Evolutionary conservation across 2,329 filamentous ascomycete genomes (phyloP).

Genomic region (Alternaria sp.): DNA sequence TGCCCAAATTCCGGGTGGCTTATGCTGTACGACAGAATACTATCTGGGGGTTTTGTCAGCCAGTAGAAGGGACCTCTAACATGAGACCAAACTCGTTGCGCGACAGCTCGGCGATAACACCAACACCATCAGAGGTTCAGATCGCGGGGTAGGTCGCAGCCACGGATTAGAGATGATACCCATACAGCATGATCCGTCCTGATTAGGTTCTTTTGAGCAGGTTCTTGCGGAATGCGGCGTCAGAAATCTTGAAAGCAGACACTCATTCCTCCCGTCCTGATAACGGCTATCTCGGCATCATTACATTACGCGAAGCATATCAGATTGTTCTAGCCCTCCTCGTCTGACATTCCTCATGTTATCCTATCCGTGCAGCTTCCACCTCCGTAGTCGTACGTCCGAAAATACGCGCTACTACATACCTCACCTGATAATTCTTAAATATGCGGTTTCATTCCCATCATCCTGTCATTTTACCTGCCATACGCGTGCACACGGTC

Average conservation of each 20-base stretch:
- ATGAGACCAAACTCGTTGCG: conserved; percentile 20
- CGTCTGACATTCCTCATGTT: conserved; percentile 6
- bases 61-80: conserved; percentile 22
- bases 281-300: conserved; percentile 18
- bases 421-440: background rate
- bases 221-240: background rate
- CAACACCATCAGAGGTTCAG: conserved; percentile 1
- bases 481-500: background rate
- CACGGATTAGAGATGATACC: conserved; percentile 1
- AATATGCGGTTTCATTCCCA: background rate
- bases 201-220: background rate
- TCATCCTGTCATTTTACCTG: conserved; percentile 1
- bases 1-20: background rate
- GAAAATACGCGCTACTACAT: conserved; percentile 6
- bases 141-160: conserved; percentile 15
- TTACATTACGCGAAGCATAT: conserved; percentile 7
- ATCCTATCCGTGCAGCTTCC: conserved; percentile 2
- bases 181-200: background rate
- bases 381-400: background rate
- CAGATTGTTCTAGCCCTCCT: conserved; percentile 6
- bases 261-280: background rate
- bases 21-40: conserved; percentile 9
- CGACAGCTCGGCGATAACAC: conserved; percentile 13
- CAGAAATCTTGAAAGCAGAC: background rate
- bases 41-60: background rate